These are phyloP conservation scores for Telfairia occidentalis DNA, from an alignment of 331 rosid species.

Conservation along the genomic window DNA sequence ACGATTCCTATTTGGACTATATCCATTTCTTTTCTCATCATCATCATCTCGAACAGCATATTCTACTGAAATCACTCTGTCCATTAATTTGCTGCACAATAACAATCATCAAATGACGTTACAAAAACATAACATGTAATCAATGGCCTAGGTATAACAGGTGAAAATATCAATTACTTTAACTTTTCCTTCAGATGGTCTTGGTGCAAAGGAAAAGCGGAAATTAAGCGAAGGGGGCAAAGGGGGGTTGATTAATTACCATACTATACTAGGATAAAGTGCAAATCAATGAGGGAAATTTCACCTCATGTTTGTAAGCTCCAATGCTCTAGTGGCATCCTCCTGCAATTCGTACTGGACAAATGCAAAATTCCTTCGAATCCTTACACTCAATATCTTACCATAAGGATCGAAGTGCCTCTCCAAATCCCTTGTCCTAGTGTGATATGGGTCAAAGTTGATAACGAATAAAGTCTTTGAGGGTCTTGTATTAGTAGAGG, in stretches of 20 bases:
- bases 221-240: background rate
- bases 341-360: slow-evolving; percentile 89
- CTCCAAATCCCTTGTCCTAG: slow-evolving; percentile 94
- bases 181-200: background rate
- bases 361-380: slow-evolving; percentile 89
- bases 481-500: slow-evolving; percentile 58
- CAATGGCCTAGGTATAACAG: background rate
- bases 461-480: slow-evolving; percentile 92
- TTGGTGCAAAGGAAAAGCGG: background rate
- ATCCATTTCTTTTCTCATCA: slow-evolving; percentile 63
- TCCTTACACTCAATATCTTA: slow-evolving; percentile 83
- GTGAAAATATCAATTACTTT: background rate
- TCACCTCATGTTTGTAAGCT: slow-evolving; percentile 86
- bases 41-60: slow-evolving; percentile 83
- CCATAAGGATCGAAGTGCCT: slow-evolving; percentile 96
- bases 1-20: slow-evolving; percentile 54
- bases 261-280: background rate
- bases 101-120: background rate
- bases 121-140: background rate
- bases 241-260: background rate
- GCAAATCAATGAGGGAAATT: background rate
- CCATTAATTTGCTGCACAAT: slow-evolving; percentile 69
- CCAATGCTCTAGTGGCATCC: slow-evolving; percentile 87
- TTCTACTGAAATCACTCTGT: slow-evolving; percentile 90
- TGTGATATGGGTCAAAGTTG: slow-evolving; percentile 79